A percentile compares a stretch with the other conserved stretches of the same genome.
Evolutionary conservation across 2,329 filamentous ascomycete genomes (phyloP).

Genomic region (Colletotrichum eremochloae): DNA sequence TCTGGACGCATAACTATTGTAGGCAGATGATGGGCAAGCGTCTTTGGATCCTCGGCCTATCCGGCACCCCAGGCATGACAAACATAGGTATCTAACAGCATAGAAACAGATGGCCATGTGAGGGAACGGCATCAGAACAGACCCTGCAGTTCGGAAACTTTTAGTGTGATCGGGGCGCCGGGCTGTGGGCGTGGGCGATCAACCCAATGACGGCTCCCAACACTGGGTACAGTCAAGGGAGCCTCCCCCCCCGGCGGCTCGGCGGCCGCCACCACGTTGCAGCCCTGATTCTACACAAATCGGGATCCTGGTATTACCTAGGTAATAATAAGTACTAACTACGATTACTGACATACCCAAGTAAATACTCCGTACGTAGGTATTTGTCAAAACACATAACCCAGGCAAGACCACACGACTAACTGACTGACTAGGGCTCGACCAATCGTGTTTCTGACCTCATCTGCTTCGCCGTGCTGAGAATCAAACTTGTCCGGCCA

Average conservation of each 20-base stretch:
- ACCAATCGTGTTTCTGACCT: too few species aligned
- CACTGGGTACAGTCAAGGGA: neutral
- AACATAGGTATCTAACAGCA: neutral
- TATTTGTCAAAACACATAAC: too few species aligned
- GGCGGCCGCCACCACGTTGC: conserved; percentile 23
- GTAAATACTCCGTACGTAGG: too few species aligned
- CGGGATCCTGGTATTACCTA: neutral
- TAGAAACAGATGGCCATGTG: neutral
- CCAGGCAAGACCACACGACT: too few species aligned
- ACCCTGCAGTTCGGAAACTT: conserved; percentile 2
- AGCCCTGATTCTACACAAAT: neutral
- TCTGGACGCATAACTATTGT: neutral
- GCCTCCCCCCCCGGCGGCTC: neutral
- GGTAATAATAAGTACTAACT: too few species aligned
- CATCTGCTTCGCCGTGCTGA: too few species aligned
- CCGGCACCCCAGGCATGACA: neutral
- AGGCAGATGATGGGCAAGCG: too few species aligned
- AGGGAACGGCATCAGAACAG: neutral
- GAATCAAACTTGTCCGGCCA: too few species aligned
- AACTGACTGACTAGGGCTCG: too few species aligned
- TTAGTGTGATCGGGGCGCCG: neutral
- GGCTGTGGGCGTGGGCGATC: neutral
- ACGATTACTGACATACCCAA: too few species aligned
- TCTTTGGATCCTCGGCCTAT: neutral
- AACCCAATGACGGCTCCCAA: neutral